Evolutionary conservation across 1,284 basidiomycete genomes (phyloP).

Genomic region (Polyporus tsugae): DNA sequence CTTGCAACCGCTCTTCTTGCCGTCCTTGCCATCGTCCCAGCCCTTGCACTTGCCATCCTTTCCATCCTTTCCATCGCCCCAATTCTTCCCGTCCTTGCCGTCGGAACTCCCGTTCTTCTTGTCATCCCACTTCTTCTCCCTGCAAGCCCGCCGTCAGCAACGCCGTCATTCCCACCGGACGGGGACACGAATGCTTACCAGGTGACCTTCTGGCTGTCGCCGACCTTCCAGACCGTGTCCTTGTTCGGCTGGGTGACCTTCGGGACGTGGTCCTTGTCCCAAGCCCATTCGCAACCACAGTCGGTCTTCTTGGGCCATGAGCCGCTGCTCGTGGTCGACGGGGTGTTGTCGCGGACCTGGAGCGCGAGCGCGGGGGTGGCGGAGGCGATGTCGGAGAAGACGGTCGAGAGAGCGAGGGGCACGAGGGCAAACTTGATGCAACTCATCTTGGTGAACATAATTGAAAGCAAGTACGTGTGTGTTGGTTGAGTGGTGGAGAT

Average conservation of each 20-base stretch:
- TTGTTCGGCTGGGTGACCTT: slow-evolving; percentile 4
- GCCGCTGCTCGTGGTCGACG: slow-evolving; percentile 35
- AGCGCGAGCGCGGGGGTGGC: neutral
- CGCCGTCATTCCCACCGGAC: no score
- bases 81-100: neutral
- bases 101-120: neutral
- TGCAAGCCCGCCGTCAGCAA: neutral
- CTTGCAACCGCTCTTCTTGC: neutral
- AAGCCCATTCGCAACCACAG: neutral
- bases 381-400: neutral
- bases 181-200: neutral
- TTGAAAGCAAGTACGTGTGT: no score
- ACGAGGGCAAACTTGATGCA: neutral
- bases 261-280: neutral
- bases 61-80: neutral
- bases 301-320: slow-evolving; percentile 34
- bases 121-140: slow-evolving; percentile 1
- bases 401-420: neutral
- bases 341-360: slow-evolving; percentile 30
- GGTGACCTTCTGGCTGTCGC: neutral
- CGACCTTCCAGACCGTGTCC: neutral
- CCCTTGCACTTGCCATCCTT: no score
- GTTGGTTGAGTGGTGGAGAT: no score
- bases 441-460: neutral
- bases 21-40: slow-evolving; percentile 1